Conservation (phyloP, 176 grass and related monocot species). For the Eragrostis nindensis region DNA sequence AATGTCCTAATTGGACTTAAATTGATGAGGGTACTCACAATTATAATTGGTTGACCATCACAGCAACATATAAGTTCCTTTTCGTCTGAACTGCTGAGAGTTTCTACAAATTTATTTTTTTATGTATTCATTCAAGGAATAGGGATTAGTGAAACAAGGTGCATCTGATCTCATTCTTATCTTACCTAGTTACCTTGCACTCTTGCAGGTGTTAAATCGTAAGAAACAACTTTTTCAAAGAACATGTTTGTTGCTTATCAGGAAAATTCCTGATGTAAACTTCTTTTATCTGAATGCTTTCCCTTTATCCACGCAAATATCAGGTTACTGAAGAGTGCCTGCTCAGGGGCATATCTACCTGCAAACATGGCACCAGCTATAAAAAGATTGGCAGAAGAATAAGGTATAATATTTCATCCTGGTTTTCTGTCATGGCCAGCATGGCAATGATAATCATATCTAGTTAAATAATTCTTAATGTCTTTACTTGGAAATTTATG, state of each 20-base stretch:
- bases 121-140: background rate
- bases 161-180: background rate
- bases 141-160: background rate
- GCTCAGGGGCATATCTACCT: constrained; percentile 80
- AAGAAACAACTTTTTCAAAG: background rate
- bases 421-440: constrained; percentile 6
- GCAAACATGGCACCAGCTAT: constrained; percentile 83
- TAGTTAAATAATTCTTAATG: background rate
- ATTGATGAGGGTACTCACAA: background rate
- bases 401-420: constrained; percentile 52
- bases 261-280: background rate
- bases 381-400: constrained; percentile 96
- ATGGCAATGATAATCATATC: background rate
- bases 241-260: background rate
- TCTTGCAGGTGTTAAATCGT: no score
- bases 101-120: background rate
- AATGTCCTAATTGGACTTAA: background rate
- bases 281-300: constrained; percentile 18
- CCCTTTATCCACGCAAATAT: constrained; percentile 28
- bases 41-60: background rate
- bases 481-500: background rate
- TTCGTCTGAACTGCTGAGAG: background rate
- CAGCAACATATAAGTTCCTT: background rate
- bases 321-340: constrained; percentile 95
- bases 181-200: background rate